Evolutionary conservation across 495 filamentous ascomycete species (phyloP).

Genomic region (Daldinia bambusicola): DNA sequence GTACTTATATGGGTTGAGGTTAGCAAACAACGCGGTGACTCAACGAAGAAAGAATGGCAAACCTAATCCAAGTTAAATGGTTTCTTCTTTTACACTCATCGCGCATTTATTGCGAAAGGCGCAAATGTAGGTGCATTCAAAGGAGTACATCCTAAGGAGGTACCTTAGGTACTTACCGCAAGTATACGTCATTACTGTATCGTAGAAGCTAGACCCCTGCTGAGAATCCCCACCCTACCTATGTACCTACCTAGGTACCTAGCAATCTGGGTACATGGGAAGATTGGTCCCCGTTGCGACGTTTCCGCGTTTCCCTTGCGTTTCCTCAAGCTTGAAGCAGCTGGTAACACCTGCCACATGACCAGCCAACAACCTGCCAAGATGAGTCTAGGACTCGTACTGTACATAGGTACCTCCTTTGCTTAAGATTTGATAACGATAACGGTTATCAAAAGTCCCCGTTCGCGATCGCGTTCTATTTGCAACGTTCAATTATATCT

Average conservation of each 20-base stretch:
- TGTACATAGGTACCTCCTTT: too few relatives aligned
- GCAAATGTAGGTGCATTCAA: constrained; percentile 16
- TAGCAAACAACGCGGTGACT: too few relatives aligned
- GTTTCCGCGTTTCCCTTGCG: constrained; percentile 3
- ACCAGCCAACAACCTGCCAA: too few relatives aligned
- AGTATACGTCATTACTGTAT: constrained; percentile 26
- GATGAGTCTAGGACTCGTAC: too few relatives aligned
- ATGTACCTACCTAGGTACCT: too few relatives aligned
- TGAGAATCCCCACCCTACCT: constrained; percentile 12
- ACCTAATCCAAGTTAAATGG: not conserved
- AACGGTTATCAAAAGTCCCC: constrained; percentile 33
- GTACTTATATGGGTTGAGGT: not conserved
- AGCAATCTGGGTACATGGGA: too few relatives aligned
- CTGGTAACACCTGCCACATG: constrained; percentile 19
- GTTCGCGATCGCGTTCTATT: constrained; percentile 7
- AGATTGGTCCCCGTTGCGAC: too few relatives aligned
- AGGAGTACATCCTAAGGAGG: too few relatives aligned
- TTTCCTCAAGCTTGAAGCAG: not conserved
- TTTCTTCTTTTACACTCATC: constrained; percentile 10
- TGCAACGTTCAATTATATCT: constrained; percentile 1
- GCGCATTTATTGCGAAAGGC: too few relatives aligned
- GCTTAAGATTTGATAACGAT: not conserved
- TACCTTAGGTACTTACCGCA: constrained; percentile 6
- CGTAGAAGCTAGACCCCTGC: constrained; percentile 14
- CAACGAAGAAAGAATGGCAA: not conserved